Base-by-base conservation (phyloP, 2,329 filamentous ascomycete genomes). In the Eutypa lata region DNA sequence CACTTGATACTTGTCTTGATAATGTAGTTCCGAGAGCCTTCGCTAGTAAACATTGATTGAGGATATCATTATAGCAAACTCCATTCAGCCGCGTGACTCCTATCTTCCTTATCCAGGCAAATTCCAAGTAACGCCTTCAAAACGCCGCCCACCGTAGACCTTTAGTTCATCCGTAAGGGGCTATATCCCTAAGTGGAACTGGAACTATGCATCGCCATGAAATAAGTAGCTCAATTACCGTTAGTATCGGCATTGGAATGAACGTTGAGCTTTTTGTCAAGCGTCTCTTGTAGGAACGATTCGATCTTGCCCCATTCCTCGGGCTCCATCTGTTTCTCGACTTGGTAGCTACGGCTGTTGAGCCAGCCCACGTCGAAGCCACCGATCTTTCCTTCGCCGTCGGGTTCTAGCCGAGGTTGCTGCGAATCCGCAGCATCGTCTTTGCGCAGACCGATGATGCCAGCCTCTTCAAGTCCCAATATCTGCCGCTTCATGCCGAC, bases 301-400 rank as follows among this genome's bases (percentile, higher is more conserved):
- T 67, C 62, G 10, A 63, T 57, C 49, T 68, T 56, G 8, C 60
- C 78, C 84, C 93, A 88, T 44, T 96, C 73, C 72, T 97, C 90
- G 2, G 83, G 82, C 66, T 95, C 91, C 79, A 93, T 94, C 57
- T 90, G 88, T 63, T 86, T 83, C 52, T 90, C 90, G 21, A 95
- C 89, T 57, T 87, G 87, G 57, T 89, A 88, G 56, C 89, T 90
- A 53, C 90, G 82, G 63, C 90, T 92, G 67, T 97, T 97, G 62
- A 97, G 72, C 83, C 89, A 93, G 31, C 92, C 92, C 14, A 95
- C 87, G 66, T 97, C 92, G 50, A 97, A 76, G 26, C 73, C 75
- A 10, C 81, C 82, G 33, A 84, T 80, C 61, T 76, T 77, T 21
- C 77, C 82, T 52, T 76, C 71, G 38, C 78, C 82, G 44, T 82